Percentiles rank a stretch among this genome's conserved stretches.
phyloP scores from a whole-genome alignment of 805 yeast species.

The Candida insectorum region DNA sequence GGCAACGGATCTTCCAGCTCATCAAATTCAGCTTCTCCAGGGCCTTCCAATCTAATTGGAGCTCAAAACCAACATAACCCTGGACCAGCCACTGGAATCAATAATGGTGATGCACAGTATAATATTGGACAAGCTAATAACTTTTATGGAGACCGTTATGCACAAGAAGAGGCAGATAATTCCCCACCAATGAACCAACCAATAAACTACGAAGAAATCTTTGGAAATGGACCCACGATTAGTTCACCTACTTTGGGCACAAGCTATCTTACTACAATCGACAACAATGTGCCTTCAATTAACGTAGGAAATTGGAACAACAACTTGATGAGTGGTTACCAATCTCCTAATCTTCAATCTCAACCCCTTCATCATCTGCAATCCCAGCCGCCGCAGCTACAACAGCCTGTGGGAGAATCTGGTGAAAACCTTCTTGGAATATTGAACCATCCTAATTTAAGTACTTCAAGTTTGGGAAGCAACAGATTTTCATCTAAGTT shows the following conservation, averaged over 20 bases:
- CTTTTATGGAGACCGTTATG: constrained; percentile 15
- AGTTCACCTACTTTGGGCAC: neutral
- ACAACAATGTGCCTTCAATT: neutral
- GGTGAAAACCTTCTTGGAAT: neutral
- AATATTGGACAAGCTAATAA: constrained; percentile 6
- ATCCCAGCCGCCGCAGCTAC: constrained; percentile 2
- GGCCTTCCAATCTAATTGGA: neutral
- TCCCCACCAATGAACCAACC: too few relatives aligned
- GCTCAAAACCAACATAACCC: neutral
- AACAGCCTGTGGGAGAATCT: neutral
- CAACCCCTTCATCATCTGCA: constrained; percentile 6
- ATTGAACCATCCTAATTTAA: constrained; percentile 4
- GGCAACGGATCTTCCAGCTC: constrained; percentile 2
- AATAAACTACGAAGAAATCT: neutral
- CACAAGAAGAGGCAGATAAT: constrained; percentile 5
- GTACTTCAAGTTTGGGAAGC: constrained; percentile 3
- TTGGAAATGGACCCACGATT: neutral
- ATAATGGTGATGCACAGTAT: neutral
- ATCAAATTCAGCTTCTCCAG: constrained; percentile 2
- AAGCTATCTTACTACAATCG: neutral
- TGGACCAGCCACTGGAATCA: neutral
- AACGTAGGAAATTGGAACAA: neutral
- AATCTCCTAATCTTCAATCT: constrained; percentile 3
- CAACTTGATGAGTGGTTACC: neutral
- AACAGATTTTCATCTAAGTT: constrained; percentile 1